These are phyloP conservation scores for Harringtonia aguacate DNA, from an alignment of 2,329 filamentous ascomycete species.

Conservation along the genomic window DNA sequence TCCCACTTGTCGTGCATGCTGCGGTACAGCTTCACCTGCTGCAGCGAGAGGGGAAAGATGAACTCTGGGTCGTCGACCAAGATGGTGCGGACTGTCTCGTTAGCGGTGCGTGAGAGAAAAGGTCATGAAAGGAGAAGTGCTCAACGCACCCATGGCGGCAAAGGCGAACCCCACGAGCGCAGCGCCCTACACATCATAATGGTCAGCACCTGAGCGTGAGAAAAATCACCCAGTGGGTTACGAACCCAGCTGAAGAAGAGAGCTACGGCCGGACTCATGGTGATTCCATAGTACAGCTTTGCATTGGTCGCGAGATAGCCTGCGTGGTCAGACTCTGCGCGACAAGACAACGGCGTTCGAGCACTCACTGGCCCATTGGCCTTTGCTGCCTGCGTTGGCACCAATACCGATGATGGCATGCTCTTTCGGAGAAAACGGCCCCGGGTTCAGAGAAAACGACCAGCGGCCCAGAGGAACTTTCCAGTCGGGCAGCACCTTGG, in stretches of 20 bases:
- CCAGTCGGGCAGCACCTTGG: conserved; percentile 10
- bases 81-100: conserved; percentile 9
- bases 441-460: conserved; percentile 13
- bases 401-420: conserved; percentile 14
- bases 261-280: conserved; percentile 12
- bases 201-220: not conserved
- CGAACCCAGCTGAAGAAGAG: conserved; percentile 10
- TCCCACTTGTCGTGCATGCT: conserved; percentile 11
- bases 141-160: conserved; percentile 8
- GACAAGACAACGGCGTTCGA: not conserved
- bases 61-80: conserved; percentile 13
- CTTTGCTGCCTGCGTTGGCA: conserved; percentile 12
- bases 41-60: conserved; percentile 12
- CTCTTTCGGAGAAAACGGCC: conserved; percentile 12
- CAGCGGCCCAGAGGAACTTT: conserved; percentile 7
- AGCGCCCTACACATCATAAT: conserved; percentile 9
- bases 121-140: not conserved
- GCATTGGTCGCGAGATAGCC: conserved; percentile 23
- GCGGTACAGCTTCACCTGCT: conserved; percentile 13
- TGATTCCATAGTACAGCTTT: conserved; percentile 11
- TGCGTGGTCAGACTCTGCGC: not conserved
- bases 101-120: too few species aligned
- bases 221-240: not conserved
- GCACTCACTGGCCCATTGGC: conserved; percentile 13
- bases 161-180: conserved; percentile 12